Conservation (phyloP, 116 monocot species). For the Dioscorea cayenensis region DNA sequence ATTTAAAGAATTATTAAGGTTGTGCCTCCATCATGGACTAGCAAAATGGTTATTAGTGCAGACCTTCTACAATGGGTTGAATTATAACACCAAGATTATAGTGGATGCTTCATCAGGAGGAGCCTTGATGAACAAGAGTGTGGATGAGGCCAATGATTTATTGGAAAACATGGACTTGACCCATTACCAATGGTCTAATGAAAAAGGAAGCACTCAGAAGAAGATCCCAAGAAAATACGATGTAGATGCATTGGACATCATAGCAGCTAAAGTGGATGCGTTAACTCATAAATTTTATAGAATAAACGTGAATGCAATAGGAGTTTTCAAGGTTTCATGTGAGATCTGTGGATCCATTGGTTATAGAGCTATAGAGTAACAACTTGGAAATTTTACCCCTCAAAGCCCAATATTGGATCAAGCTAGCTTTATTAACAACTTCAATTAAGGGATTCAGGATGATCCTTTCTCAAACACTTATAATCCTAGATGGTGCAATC, state of each 20-base stretch:
- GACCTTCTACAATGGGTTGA: too few relatives aligned
- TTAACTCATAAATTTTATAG: too few relatives aligned
- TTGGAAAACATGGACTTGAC: not conserved
- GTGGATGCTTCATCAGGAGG: constrained; percentile 7
- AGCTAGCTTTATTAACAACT: not conserved
- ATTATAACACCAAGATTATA: too few relatives aligned
- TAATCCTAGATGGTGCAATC: constrained; percentile 3
- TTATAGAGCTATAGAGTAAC: not conserved
- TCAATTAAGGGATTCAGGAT: not conserved
- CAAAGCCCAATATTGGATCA: not conserved
- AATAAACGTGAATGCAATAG: not conserved
- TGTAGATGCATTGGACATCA: not conserved
- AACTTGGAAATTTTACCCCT: too few relatives aligned
- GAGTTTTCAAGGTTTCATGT: too few relatives aligned
- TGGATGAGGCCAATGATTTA: not conserved
- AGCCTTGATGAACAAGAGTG: not conserved
- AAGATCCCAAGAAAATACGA: not conserved
- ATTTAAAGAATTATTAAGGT: too few relatives aligned
- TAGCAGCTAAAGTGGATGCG: not conserved
- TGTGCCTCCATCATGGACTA: too few relatives aligned
- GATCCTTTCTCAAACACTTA: too few relatives aligned
- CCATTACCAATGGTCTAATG: too few relatives aligned
- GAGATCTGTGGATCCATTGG: too few relatives aligned
- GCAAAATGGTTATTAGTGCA: too few relatives aligned
- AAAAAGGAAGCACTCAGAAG: too few relatives aligned